Evolutionary conservation across 495 filamentous ascomycete genomes (phyloP), one percentile per base, ranked within the genome.

Genomic region (Penicillium waksmanii): DNA sequence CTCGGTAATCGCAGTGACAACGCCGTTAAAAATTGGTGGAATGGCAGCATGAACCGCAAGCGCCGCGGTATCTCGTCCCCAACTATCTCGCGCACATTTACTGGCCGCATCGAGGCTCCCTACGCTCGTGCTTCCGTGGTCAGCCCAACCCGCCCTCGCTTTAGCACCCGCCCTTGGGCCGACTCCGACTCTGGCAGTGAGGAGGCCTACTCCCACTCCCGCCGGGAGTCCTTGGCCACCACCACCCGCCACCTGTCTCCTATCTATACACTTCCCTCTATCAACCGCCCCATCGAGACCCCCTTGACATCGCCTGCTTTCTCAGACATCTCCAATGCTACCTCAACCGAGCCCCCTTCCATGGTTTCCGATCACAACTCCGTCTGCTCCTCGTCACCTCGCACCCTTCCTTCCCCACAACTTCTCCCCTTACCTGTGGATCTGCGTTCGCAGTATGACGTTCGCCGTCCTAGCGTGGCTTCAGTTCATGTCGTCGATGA

Each of bases 1-100:
- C 84, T 98, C 21, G 84, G 88, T 17, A 94, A 93, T 60, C 87
- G 95, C 64, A 96, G 93, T 77, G 95, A 98, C 80, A 98, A 98
- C 69, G 90, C 91, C 34, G 93, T 98, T 51, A 98, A 98, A 85
- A 98, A 98, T 76, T 98, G 93, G 92, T 97, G 91, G 91, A 98
- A 98, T 74, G 94, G 95, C 35, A 90, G 90, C 68, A 88, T 91
- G 87, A 97, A 97, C 76, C 85, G 93, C 64, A 81, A 79, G 66
- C 70, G 73, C 54, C 71, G 78, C 63, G 81, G 73, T 69, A 77
- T 74, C 61, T 78, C 68, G 56, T 78, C 67, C 53, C 73, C 71
- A 42, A 66, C 69, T 61, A 61, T 70, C 36, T 71, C 77, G 11
- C 74, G 73, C 63, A 71, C 76, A 19, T 68, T 66, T 71, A 74